Conservation (phyloP, 129 eudicot genomes). For the Centaurea solstitialis region DNA sequence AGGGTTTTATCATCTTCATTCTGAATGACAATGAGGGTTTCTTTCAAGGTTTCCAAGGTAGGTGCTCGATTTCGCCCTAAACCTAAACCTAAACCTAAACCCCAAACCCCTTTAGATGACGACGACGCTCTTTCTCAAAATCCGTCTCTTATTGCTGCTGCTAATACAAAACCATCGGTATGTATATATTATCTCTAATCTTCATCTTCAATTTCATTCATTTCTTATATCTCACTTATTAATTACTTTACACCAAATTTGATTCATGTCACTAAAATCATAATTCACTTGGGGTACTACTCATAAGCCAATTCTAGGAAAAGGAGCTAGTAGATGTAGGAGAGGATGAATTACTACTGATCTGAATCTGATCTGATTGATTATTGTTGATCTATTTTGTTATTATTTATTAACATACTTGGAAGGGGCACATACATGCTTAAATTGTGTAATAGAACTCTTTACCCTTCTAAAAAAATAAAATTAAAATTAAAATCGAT, state of each 20-base stretch:
- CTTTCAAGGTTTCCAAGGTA: constrained; percentile 68
- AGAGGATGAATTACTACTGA: not conserved
- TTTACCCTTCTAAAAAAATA: too few relatives aligned
- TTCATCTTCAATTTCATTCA: too few relatives aligned
- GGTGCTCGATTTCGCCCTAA: constrained; percentile 68
- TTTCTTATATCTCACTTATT: too few relatives aligned
- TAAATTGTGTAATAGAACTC: too few relatives aligned
- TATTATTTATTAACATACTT: too few relatives aligned
- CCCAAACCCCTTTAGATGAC: constrained; percentile 21
- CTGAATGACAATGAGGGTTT: constrained; percentile 60
- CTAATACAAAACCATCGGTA: constrained; percentile 37
- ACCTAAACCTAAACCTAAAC: constrained; percentile 28
- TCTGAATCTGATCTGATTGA: not conserved
- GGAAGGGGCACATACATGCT: too few relatives aligned
- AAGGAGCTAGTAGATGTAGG: not conserved
- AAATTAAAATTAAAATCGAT: too few relatives aligned
- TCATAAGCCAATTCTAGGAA: not conserved
- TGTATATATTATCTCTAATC: constrained; percentile 22
- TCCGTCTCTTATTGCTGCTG: not conserved
- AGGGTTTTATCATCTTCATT: not conserved
- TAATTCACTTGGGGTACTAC: too few relatives aligned
- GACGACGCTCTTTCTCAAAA: constrained; percentile 17
- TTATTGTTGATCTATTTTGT: not conserved
- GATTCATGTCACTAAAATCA: too few relatives aligned
- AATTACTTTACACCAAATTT: too few relatives aligned